Conservation (phyloP, 2,329 filamentous ascomycete genomes). For the Sporothrix humicola region DNA sequence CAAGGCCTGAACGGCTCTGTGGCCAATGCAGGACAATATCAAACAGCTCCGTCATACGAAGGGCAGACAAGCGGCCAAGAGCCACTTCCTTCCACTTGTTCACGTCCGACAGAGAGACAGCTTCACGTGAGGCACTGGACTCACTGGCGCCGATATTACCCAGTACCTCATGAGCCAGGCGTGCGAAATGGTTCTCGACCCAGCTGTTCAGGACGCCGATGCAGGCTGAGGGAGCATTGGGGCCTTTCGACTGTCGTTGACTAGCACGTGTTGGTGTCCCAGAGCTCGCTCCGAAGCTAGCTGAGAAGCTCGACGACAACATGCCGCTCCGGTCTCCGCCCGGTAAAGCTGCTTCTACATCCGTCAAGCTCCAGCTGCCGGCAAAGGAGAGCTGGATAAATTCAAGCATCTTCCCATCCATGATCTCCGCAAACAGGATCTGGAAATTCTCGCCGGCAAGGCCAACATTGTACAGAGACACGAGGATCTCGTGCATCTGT, state of each 20-base stretch:
- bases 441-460: constrained; percentile 73
- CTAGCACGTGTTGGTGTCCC: background rate
- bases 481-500: constrained; percentile 62
- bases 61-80: constrained; percentile 68
- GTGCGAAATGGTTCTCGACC: constrained; percentile 70
- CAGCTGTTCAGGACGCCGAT: constrained; percentile 67
- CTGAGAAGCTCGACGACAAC: background rate
- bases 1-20: constrained; percentile 70
- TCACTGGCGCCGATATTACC: constrained; percentile 46
- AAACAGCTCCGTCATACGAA: constrained; percentile 75
- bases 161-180: constrained; percentile 67
- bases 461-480: constrained; percentile 67
- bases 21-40: constrained; percentile 82
- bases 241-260: constrained; percentile 1
- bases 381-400: constrained; percentile 68
- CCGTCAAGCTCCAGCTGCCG: constrained; percentile 61
- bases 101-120: constrained; percentile 61
- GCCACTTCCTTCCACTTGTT: constrained; percentile 75
- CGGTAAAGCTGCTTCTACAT: background rate
- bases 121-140: constrained; percentile 41
- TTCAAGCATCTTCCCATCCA: constrained; percentile 68
- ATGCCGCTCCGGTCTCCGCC: constrained; percentile 3
- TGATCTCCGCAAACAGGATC: constrained; percentile 72
- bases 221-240: constrained; percentile 46
- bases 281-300: constrained; percentile 3